Conservation (phyloP, 305 asterid species). For the Fraxinus xanthoxyloides region DNA sequence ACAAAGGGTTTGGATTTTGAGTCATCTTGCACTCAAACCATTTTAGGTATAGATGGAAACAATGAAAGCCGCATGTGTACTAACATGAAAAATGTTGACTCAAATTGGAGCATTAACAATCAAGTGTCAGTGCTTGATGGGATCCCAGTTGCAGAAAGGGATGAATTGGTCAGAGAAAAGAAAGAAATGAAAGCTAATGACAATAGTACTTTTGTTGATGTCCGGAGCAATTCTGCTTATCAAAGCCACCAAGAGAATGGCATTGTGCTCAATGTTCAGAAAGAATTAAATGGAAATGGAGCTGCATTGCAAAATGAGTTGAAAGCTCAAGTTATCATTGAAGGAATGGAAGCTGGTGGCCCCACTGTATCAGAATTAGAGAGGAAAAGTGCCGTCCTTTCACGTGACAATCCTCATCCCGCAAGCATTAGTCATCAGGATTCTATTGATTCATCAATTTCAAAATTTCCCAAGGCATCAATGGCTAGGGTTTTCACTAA, state of each 20-base stretch:
- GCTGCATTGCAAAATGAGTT: conserved; percentile 28
- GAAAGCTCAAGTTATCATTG: conserved; percentile 27
- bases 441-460: conserved; percentile 32
- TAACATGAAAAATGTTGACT: conserved; percentile 29
- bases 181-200: conserved; percentile 45
- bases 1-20: conserved; percentile 52
- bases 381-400: conserved; percentile 20
- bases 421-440: conserved; percentile 30
- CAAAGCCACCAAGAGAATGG: conserved; percentile 32
- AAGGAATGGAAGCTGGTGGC: conserved; percentile 35
- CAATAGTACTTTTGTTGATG: conserved; percentile 29
- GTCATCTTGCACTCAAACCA: conserved; percentile 45
- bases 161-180: conserved; percentile 32
- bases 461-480: conserved; percentile 34
- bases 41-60: conserved; percentile 38
- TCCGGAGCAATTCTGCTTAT: conserved; percentile 22
- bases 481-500: conserved; percentile 29
- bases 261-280: conserved; percentile 16
- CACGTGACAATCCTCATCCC: conserved; percentile 29
- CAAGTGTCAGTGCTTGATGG: conserved; percentile 34
- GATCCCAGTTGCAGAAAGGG: conserved; percentile 36
- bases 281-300: conserved; percentile 30
- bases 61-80: conserved; percentile 38
- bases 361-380: conserved; percentile 33
- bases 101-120: conserved; percentile 27